A percentile compares a stretch with the other conserved stretches of the same genome.
phyloP scores from a whole-genome alignment of 495 filamentous ascomycete species.

The Lasiosphaeris hirsuta region DNA sequence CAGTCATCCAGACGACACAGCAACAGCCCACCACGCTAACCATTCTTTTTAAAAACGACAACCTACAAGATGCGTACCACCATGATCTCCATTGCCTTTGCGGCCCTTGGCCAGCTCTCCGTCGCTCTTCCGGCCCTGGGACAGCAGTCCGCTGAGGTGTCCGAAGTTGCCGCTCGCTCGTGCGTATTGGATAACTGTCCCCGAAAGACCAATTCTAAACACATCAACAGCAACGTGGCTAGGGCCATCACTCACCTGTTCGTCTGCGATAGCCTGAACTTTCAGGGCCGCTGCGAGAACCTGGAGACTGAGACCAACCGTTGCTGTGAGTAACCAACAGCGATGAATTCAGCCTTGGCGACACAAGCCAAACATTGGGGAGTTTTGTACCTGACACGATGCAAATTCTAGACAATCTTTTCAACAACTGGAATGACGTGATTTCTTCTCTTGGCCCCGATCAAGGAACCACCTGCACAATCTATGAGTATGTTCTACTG shows the following conservation, averaged over 20 bases:
- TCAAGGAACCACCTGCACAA: neutral
- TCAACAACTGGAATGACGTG: neutral
- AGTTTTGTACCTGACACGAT: neutral
- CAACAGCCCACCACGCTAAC: neutral
- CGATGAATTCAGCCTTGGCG: too few relatives aligned
- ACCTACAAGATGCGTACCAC: conserved; percentile 2
- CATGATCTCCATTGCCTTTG: neutral
- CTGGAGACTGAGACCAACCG: neutral
- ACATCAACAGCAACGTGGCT: neutral
- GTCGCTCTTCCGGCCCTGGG: neutral
- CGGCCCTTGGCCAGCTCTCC: conserved; percentile 1
- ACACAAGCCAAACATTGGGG: neutral
- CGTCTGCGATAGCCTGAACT: neutral
- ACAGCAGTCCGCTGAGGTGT: neutral
- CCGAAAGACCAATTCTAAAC: neutral
- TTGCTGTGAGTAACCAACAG: neutral
- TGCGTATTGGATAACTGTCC: neutral
- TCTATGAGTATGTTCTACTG: neutral
- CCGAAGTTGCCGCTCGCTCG: neutral
- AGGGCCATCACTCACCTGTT: neutral
- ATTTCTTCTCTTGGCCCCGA: neutral
- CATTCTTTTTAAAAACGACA: neutral
- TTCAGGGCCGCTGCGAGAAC: neutral
- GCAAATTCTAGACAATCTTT: neutral
- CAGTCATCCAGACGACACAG: neutral